Conservation (phyloP, 805 yeast species). For the Candida hungchunana region DNA sequence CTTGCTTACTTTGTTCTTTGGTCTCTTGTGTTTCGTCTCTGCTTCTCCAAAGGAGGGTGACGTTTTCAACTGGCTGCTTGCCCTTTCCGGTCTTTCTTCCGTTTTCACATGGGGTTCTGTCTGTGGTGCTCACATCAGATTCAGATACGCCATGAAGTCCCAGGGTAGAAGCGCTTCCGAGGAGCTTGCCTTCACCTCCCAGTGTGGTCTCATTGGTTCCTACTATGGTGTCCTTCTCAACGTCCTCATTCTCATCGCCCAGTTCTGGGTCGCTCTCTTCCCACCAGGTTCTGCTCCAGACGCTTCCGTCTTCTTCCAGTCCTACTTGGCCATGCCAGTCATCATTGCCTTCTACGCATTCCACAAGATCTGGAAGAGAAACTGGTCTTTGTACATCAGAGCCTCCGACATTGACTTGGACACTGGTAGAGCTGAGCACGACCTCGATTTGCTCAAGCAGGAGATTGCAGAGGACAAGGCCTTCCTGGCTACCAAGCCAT, state of each 20-base stretch:
- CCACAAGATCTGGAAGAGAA: conserved; percentile 41
- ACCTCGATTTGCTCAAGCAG: conserved; percentile 50
- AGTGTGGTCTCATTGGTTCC: conserved; percentile 67
- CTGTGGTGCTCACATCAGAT: conserved; percentile 63
- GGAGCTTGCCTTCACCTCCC: conserved; percentile 68
- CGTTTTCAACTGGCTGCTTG: conserved; percentile 71
- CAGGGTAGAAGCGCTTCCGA: conserved; percentile 63
- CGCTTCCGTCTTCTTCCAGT: conserved; percentile 33
- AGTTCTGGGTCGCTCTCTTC: conserved; percentile 68
- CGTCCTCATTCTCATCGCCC: conserved; percentile 61
- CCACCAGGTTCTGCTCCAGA: conserved; percentile 30
- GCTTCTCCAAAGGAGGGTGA: conserved; percentile 52
- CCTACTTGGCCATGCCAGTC: conserved; percentile 39
- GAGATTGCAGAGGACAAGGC: conserved; percentile 56
- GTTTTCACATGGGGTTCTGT: conserved; percentile 78
- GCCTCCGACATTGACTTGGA: conserved; percentile 54
- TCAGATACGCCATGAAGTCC: conserved; percentile 49
- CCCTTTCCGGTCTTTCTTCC: conserved; percentile 76
- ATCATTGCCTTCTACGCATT: conserved; percentile 34
- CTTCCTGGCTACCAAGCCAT: conserved; percentile 40
- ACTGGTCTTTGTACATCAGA: conserved; percentile 37
- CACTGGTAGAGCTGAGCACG: conserved; percentile 59
- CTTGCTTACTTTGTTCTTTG: conserved; percentile 39
- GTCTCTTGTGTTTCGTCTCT: conserved; percentile 56
- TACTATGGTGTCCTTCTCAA: conserved; percentile 55